These are phyloP conservation scores for Antitrichia curtipendula DNA, from an alignment of 225 moss, liverwort and hornwort genomes.

Conservation along the genomic window DNA sequence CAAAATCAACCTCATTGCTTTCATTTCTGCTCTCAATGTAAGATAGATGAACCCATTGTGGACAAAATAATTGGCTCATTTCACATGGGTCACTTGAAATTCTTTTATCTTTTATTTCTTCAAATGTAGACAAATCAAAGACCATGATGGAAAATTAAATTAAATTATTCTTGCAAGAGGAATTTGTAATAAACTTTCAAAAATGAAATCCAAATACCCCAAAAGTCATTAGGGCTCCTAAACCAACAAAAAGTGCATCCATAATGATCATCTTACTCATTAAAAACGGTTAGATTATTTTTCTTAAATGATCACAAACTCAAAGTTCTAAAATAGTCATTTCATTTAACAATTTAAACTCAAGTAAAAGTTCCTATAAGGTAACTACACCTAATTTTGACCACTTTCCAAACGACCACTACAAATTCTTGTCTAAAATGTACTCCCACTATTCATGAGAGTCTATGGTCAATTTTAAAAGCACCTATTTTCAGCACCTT, in stretches of 20 bases:
- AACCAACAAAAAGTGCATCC: background rate
- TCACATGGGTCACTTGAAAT: background rate
- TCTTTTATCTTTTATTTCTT: background rate
- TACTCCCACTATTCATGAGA: too few species aligned
- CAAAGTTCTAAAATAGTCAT: background rate
- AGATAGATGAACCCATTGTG: background rate
- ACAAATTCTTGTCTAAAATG: too few species aligned
- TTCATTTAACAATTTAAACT: too few species aligned
- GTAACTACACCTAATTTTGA: too few species aligned
- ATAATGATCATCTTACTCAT: background rate
- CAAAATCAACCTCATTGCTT: background rate
- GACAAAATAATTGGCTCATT: background rate
- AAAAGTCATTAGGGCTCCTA: background rate
- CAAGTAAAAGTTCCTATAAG: background rate
- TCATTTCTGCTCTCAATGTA: background rate
- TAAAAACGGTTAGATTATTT: background rate
- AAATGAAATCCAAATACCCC: background rate
- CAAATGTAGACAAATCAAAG: background rate
- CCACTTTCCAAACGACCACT: too few species aligned
- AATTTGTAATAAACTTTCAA: background rate
- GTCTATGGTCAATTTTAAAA: too few species aligned
- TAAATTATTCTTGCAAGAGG: rapidly evolving
- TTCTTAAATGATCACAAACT: background rate
- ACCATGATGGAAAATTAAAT: background rate
- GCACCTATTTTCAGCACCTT: too few species aligned